These are phyloP conservation scores for Endotrypanum monterogeii DNA, from an alignment of 208 protist genomes.

Conservation along the genomic window DNA sequence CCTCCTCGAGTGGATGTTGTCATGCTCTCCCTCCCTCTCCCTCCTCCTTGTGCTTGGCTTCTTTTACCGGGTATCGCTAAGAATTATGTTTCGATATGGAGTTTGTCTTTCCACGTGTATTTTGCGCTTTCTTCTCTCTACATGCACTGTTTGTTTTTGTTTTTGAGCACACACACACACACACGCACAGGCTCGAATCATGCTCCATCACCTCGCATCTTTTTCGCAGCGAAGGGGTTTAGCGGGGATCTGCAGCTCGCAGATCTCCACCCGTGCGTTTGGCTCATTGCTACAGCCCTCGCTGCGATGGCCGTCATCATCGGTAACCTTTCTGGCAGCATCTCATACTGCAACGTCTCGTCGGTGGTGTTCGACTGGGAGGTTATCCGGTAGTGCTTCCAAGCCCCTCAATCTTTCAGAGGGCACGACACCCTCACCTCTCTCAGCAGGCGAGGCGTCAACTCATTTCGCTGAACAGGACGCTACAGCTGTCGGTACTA, in stretches of 20 bases:
- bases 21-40: too few species aligned
- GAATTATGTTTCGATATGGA: too few species aligned
- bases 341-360: not conserved
- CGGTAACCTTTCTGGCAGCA: not conserved
- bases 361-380: slow-evolving; percentile 5
- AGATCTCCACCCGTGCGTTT: not conserved
- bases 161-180: not conserved
- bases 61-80: too few species aligned
- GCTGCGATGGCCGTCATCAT: not conserved
- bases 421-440: not conserved
- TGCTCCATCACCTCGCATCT: slow-evolving; percentile 5
- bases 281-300: not conserved
- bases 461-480: slow-evolving; percentile 6
- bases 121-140: not conserved
- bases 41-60: too few species aligned
- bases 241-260: not conserved
- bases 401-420: not conserved
- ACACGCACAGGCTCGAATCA: slow-evolving; percentile 3
- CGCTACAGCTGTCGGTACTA: not conserved
- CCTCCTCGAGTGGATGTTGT: too few species aligned
- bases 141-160: not conserved
- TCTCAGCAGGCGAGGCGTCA: not conserved
- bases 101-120: too few species aligned
- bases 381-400: not conserved
- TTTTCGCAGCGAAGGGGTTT: not conserved